Conservation (phyloP, 768 basidiomycete genomes). For the Plicaturopsis crispa region DNA sequence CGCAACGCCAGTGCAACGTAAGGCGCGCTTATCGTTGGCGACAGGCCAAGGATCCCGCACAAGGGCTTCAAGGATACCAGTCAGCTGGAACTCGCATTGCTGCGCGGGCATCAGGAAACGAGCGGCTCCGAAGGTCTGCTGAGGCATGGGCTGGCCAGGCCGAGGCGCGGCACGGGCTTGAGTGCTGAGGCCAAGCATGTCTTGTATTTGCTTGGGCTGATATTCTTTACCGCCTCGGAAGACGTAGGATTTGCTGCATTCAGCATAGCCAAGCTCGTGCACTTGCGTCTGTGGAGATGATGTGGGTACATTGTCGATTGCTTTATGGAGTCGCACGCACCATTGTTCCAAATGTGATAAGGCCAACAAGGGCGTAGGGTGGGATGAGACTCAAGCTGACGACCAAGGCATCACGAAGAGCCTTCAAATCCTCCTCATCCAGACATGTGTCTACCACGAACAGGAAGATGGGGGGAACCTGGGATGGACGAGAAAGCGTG, state of each 20-base stretch:
- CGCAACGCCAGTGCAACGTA: conserved; percentile 94
- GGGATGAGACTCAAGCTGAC: conserved; percentile 91
- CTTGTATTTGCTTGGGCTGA: conserved; percentile 90
- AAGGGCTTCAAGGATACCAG: conserved; percentile 83
- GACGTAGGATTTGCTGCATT: conserved; percentile 97
- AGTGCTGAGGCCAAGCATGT: conserved; percentile 88
- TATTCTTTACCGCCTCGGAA: conserved; percentile 99
- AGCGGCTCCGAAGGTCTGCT: conserved; percentile 75
- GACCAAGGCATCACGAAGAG: conserved; percentile 89
- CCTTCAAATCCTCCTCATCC: conserved; percentile 93
- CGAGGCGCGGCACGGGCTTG: conserved; percentile 80
- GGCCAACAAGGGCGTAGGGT: conserved; percentile 88
- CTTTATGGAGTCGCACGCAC: conserved; percentile 34
- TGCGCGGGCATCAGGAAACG: conserved; percentile 89
- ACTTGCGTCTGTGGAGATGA: conserved; percentile 72
- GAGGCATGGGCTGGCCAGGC: conserved; percentile 76
- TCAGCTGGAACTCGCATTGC: conserved; percentile 94
- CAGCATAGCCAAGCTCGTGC: conserved; percentile 93
- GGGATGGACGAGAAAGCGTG: conserved; percentile 87
- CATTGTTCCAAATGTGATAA: conserved; percentile 98
- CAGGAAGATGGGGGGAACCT: conserved; percentile 92
- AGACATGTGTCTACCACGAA: conserved; percentile 97
- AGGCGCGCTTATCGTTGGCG: conserved; percentile 84
- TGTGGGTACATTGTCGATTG: conserved; percentile 1
- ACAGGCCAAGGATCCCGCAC: conserved; percentile 96